Evolutionary conservation across 345 rosid genomes (phyloP), one percentile per base, ranked within the genome.

Genomic region (Eucalyptus regnans): DNA sequence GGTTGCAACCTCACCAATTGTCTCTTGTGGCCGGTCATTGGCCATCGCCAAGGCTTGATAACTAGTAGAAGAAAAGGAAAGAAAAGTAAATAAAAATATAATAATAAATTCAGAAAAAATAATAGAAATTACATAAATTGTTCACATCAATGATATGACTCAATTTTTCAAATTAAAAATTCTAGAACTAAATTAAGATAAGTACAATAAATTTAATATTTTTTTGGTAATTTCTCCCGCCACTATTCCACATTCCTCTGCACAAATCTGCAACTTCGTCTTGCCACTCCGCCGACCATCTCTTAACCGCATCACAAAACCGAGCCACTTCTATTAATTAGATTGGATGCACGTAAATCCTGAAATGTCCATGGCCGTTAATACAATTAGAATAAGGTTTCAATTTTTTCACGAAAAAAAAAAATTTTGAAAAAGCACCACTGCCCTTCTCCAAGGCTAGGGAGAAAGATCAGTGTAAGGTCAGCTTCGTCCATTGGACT

Each of bases 1-100:
- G 29, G 62, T 23, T 56, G 29, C 12, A 23, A 22, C 62, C 62
- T 22, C 20, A 23, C 62, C 27, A 9, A 56, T 56, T 22, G 62
- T 23, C 12, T 23, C 29, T 6, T 56, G 0, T 0, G 12, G 13
- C 5, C 1, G 0, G 3, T 23, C 1, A 0, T 56, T 0, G 3
- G 12, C 62, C 62, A 56, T 56, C 27, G 1, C 29, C 62, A 23
- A 56, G 62, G 29, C 29, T 23, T 18, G 6, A 23, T 0, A 1
- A 56, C 6, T 9, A 1, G 11, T 51, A 22, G 1, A 56, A 10
- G 29, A 22, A 23, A n/a, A 22, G 2, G 11, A 56, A 23, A 20
- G 27, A 22, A 56, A 51, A 52, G 1, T 3, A 17, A 17, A 52
- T 6, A 50, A 13, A 50, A 20, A 18, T 20, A 8, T 56, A 56